Evolutionary conservation across 257 asterid species (phyloP), one percentile per base, ranked within the genome.

Genomic region (Voacanga thouarsii): DNA sequence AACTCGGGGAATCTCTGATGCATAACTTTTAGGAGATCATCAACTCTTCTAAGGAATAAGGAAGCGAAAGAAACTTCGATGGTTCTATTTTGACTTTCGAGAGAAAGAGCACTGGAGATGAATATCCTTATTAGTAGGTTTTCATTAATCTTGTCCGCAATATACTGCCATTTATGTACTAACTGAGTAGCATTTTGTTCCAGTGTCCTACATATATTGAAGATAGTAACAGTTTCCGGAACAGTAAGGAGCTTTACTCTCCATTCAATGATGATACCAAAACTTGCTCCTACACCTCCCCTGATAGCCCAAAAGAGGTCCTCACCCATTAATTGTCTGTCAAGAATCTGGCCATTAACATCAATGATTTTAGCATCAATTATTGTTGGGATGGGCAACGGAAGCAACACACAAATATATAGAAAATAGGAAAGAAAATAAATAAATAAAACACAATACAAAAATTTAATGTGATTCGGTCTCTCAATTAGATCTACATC

Each of bases 261-360:
- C 86, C 87, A 88, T 6, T 82, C 77, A 1, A 80, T 80, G 28
- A 88, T 79, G 24, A 85, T 33, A 33, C 37, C 37, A 33, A 33
- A 33, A 33, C 37, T 33, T 33, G 37, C 37, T 33, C 37, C 37
- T 33, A 1, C 37, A 33, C 37, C 37, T 1, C 37, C 37, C 37
- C 37, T 33, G 2, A 33, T 33, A 2, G 37, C 37, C 37, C 37
- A 33, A 33, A 33, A 33, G 37, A 33, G 2, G 37, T 33, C 37
- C 37, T 33, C 37, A 75, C 30, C 90, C 90, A 87, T 87, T 7
- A 87, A 85, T 72, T 83, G 64, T 30, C 86, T 72, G 44, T 85
- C 85, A 4, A 81, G 87, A 72, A 87, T 72, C 1, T 44, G 12
- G 1, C 90, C 90, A 16, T 81, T 41, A 0, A 76, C 82, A n/a